Evolutionary conservation across 441 rosid genomes (phyloP).

Genomic region (Croton laevigatus): DNA sequence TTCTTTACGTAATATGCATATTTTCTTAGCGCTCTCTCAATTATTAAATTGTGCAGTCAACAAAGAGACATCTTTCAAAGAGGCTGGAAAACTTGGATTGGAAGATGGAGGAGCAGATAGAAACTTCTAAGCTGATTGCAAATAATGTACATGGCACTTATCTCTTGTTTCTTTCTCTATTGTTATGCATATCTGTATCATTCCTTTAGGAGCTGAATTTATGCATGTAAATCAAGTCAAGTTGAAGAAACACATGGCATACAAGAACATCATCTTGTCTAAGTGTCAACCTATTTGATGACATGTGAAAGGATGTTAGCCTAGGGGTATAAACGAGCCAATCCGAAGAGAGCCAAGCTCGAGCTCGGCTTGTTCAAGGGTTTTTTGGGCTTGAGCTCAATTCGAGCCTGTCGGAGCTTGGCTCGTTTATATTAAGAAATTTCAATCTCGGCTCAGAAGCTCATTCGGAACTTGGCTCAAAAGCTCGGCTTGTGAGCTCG

Average conservation of each 20-base stretch:
- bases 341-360: too few species aligned
- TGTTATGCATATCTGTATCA: not conserved
- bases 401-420: too few species aligned
- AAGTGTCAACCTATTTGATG: not conserved
- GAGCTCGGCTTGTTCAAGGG: too few species aligned
- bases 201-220: not conserved
- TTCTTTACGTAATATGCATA: constrained; percentile 15
- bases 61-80: constrained; percentile 71
- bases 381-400: too few species aligned
- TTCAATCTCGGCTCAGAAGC: too few species aligned
- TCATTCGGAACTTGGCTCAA: too few species aligned
- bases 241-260: not conserved
- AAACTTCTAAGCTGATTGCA: constrained; percentile 60
- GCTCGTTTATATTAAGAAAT: too few species aligned
- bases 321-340: too few species aligned
- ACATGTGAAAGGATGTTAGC: not conserved
- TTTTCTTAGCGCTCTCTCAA: constrained; percentile 14
- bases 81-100: constrained; percentile 73
- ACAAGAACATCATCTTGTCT: not conserved
- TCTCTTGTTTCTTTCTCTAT: constrained; percentile 7
- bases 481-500: too few species aligned
- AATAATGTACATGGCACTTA: constrained; percentile 48
- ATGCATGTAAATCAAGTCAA: not conserved
- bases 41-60: constrained; percentile 51
- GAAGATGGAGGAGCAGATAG: constrained; percentile 78